Base-by-base conservation (phyloP, 2,329 filamentous ascomycete genomes). In the Arthroderma sp. region DNA sequence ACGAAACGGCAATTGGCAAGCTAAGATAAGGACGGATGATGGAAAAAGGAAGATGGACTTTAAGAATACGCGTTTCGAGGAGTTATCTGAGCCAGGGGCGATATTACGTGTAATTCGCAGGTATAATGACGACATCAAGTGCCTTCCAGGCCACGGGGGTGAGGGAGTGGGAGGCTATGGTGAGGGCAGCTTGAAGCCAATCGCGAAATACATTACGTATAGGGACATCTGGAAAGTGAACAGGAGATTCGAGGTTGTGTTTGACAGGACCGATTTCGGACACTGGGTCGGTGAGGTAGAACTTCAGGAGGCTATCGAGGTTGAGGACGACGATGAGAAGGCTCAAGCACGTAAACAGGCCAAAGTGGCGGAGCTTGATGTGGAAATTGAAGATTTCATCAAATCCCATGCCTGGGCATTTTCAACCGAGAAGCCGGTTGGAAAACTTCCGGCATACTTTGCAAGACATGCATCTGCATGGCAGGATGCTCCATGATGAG, bases 231-330 rank as follows among this genome's bases (percentile, higher is more conserved):
- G 55, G 51, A 42, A 54, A 6, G 56, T 55, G 3, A 52, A 62
- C 44, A 43, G 49, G 8, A 51, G 49, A 29, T 60, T 60, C 37
- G 50, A 47, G 5, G 48, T 61, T 15, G 57, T 57, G 36, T 38
- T 60, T 9, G 58, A 61, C 40, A 45, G 47, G 4, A 59, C 54
- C n/a, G 45, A 58, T 48, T 63, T 62, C 51, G 57, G 57, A 6
- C 58, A 60, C 40, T 36, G 40, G 27, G 55, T 61, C 10, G 59
- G 57, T 3, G 56, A 62, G 50, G 54, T 61, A 8, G 58, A 61
- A 45, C 46, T 64, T 38, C 55, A 61, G 11, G 45, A 42, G 10
- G 29, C 36, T 7, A 40, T 50, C 5, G n/a, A 34, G 11, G 42
- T 49, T 10, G 46, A 45, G n/a, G 44, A 45, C 27, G 29, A 47